Conservation (phyloP, 1,284 basidiomycete species). For the Malassezia arunalokei region DNA sequence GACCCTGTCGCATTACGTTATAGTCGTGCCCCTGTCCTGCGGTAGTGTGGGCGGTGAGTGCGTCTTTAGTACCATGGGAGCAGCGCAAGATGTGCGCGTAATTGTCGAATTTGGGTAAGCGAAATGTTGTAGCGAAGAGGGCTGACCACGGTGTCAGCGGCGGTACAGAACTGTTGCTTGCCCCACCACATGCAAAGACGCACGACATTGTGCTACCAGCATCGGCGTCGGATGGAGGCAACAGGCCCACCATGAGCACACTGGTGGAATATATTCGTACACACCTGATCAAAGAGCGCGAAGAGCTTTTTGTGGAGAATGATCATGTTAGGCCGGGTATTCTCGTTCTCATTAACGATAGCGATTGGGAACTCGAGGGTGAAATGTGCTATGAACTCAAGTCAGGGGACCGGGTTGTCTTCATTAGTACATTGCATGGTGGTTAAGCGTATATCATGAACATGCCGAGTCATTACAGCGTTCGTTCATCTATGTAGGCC, state of each 20-base stretch:
- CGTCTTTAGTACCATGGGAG: too few species aligned
- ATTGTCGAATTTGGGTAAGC: conserved; percentile 16
- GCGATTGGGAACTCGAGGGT: conserved; percentile 95
- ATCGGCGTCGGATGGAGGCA: conserved; percentile 14
- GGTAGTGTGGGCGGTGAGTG: too few species aligned
- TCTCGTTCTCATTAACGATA: conserved; percentile 84
- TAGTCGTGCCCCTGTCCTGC: too few species aligned
- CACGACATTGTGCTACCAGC: conserved; percentile 20
- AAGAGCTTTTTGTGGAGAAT: conserved; percentile 78
- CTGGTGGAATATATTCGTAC: conserved; percentile 68
- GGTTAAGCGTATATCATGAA: conserved; percentile 48
- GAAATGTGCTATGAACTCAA: conserved; percentile 75
- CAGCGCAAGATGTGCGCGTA: not conserved
- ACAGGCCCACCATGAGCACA: conserved; percentile 57
- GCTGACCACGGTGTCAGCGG: conserved; percentile 18
- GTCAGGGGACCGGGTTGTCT: conserved; percentile 75
- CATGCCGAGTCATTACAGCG: not conserved
- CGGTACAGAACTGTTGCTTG: conserved; percentile 39
- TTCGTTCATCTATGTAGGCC: not conserved
- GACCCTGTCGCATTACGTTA: too few species aligned
- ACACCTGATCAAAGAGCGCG: conserved; percentile 67
- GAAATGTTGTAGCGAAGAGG: too few species aligned
- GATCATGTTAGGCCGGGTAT: conserved; percentile 86
- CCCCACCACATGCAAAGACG: conserved; percentile 35
- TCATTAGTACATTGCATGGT: conserved; percentile 90